These are phyloP conservation scores for Magnaporthiopsis poae DNA, from an alignment of 2,329 filamentous ascomycete genomes.

Conservation along the genomic window DNA sequence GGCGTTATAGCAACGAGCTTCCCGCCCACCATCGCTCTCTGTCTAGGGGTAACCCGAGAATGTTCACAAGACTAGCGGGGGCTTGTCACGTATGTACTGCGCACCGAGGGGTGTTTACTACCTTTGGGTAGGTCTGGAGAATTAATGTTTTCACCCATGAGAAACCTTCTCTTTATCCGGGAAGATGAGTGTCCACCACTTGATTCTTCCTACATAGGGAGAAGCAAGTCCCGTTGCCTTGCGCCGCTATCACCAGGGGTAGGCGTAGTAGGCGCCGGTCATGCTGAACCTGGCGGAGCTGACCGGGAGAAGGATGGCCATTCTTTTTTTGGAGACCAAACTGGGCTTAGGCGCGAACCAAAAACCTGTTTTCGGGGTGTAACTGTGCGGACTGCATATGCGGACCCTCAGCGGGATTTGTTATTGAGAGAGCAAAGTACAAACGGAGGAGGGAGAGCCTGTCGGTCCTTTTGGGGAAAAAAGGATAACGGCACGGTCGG, in stretches of 20 bases:
- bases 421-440: neutral
- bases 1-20: neutral
- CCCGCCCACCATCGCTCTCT: neutral
- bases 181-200: neutral
- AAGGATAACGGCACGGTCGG: neutral
- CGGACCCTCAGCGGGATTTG: conserved; percentile 13
- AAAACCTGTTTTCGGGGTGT: conserved; percentile 22
- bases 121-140: neutral
- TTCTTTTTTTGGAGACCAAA: conserved; percentile 3
- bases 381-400: conserved; percentile 19
- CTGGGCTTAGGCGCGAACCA: conserved; percentile 8
- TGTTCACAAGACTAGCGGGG: neutral
- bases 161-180: neutral
- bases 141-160: neutral
- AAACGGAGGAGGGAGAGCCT: neutral
- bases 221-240: neutral
- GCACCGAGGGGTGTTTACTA: neutral
- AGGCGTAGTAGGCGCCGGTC: neutral
- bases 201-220: too few species aligned
- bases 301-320: neutral
- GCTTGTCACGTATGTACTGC: neutral
- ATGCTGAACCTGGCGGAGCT: neutral
- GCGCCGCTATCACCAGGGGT: neutral
- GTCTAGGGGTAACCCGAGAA: neutral
- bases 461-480: neutral